Evolutionary conservation across 352 stramenopile genomes (phyloP), one percentile per base, ranked within the genome.

Genomic region (Pythium chondricola): DNA sequence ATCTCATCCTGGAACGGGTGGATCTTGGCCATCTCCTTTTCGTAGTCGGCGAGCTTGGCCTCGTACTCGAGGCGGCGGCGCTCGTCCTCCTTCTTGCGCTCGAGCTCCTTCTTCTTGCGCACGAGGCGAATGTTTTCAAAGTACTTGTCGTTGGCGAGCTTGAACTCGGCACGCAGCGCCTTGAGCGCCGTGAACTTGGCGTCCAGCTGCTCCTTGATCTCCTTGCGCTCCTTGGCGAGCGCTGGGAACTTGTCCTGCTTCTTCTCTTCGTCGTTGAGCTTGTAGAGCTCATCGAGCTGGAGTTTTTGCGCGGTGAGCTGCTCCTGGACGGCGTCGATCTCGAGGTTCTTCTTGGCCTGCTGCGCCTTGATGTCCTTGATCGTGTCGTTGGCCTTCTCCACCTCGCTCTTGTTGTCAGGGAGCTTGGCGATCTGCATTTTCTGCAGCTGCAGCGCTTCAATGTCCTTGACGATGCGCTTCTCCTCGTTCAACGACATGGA

Each of bases 391-490:
- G 86, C 74, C 50, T 73, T 76, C 21, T 97, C 88, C 25, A 97
- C 66, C 24, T 82, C 62, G 24, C 74, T 75, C 36, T 97, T 72
- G 43, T 97, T 91, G 18, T 62, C 66, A 27, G 84, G 67, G 39
- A 97, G 60, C 44, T 87, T 82, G 50, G 73, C 69, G 26, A 97
- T 78, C 49, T 92, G 79, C 16, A 88, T 71, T 71, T 97, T 98
- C 56, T 93, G 90, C 22, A 71, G 49, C 58, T 97, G 75, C 24
- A 98, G 60, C 18, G 71, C 70, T 52, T 97, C 93, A 52, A 98
- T 97, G 58, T 98, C 93, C 71, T 98, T 98, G 61, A 98, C 93
- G 24, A 98, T 73, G 41, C 88, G 91, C 85, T 98, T 98, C 67
- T 98, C 95, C 43, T 98, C 95, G 21, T 76, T 85, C 5, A 98